A percentile compares a stretch with the other conserved stretches of the same genome.
Conservation (phyloP, 2,329 filamentous ascomycete species). For the Malbranchea zuffiana region DNA sequence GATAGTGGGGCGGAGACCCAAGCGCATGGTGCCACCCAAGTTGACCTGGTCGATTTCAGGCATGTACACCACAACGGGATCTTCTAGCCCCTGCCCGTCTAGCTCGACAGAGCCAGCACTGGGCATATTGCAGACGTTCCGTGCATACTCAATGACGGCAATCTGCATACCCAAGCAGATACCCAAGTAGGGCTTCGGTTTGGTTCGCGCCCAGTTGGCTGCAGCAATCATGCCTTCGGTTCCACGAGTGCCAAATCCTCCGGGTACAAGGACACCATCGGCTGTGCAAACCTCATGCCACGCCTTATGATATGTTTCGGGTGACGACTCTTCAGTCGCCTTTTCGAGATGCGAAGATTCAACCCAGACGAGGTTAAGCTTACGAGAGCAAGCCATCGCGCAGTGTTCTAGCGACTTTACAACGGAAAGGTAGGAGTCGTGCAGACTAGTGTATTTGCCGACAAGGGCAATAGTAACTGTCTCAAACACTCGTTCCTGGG, state of each 20-base stretch:
- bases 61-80: conserved; percentile 80
- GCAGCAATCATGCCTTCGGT: conserved; percentile 83
- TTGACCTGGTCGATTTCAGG: conserved; percentile 70
- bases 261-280: conserved; percentile 41
- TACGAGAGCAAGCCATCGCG: conserved; percentile 72
- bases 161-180: conserved; percentile 91
- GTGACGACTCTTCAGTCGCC: conserved; percentile 48
- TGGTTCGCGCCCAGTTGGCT: conserved; percentile 75
- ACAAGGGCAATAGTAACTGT: conserved; percentile 74
- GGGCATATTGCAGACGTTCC: conserved; percentile 57
- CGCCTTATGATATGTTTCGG: conserved; percentile 68
- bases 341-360: conserved; percentile 77
- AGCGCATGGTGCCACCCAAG: conserved; percentile 77
- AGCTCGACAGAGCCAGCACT: conserved; percentile 49
- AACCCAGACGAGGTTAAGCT: conserved; percentile 72
- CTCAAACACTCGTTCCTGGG: conserved; percentile 55
- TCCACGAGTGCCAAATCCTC: conserved; percentile 71
- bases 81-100: conserved; percentile 41
- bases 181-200: conserved; percentile 72
- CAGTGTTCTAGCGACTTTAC: conserved; percentile 83
- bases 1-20: conserved; percentile 61
- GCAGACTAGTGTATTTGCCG: conserved; percentile 78
- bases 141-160: conserved; percentile 78
- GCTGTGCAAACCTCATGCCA: conserved; percentile 71
- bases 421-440: conserved; percentile 77